These are phyloP conservation scores for Yarrowia sp. DNA, from an alignment of 805 yeast genomes.

Conservation along the genomic window DNA sequence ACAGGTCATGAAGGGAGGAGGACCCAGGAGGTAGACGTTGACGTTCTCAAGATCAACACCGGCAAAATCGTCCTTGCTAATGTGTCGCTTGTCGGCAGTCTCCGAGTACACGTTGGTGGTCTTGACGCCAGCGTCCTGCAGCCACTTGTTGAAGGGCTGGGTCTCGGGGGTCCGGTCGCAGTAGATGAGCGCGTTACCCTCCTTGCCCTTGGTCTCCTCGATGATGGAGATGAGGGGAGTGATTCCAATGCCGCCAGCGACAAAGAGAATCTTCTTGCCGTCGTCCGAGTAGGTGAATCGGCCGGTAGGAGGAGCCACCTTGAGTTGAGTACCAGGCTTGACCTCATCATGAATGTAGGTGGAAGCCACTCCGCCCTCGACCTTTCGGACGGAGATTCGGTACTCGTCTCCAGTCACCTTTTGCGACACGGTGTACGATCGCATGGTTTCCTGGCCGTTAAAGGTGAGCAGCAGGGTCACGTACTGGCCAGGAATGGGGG, in stretches of 20 bases:
- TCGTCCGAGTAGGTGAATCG: constrained; percentile 40
- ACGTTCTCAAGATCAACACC: background rate
- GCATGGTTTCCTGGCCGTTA: constrained; percentile 44
- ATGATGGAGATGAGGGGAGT: constrained; percentile 60
- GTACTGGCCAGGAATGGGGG: constrained; percentile 47
- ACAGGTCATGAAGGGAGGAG: constrained; percentile 16
- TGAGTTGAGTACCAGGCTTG: constrained; percentile 47
- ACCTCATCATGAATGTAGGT: constrained; percentile 48
- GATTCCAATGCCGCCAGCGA: constrained; percentile 65
- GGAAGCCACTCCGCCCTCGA: constrained; percentile 51
- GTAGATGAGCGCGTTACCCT: constrained; percentile 37
- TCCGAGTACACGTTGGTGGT: constrained; percentile 22
- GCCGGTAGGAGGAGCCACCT: constrained; percentile 60
- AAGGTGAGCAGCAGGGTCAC: constrained; percentile 41
- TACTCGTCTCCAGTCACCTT: constrained; percentile 41
- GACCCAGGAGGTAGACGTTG: constrained; percentile 23
- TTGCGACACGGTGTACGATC: constrained; percentile 58
- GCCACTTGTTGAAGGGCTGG: constrained; percentile 24
- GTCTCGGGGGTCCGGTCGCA: constrained; percentile 19
- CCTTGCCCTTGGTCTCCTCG: constrained; percentile 40
- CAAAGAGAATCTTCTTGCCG: constrained; percentile 41
- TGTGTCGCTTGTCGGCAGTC: constrained; percentile 5
- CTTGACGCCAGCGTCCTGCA: background rate
- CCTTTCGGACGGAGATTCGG: constrained; percentile 56
- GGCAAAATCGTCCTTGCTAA: constrained; percentile 20